phyloP scores from a whole-genome alignment of 2,329 filamentous ascomycete genomes.

The Venturia oleaginea region DNA sequence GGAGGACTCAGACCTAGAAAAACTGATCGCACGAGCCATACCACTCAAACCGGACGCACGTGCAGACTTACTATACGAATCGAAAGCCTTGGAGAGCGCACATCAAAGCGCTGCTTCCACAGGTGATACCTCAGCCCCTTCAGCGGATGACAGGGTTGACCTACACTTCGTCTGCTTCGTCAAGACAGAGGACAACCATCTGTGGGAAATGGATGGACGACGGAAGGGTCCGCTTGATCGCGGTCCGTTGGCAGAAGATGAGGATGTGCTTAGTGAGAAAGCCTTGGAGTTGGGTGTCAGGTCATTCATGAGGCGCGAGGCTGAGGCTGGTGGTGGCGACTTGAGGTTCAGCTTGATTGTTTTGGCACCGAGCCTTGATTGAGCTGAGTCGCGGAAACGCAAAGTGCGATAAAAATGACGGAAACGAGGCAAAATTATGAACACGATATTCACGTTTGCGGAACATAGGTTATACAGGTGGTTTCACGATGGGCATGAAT shows the following conservation, averaged over 20 bases:
- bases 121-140: conserved; percentile 72
- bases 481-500: conserved; percentile 1
- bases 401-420: neutral
- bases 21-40: conserved; percentile 60
- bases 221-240: conserved; percentile 65
- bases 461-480: neutral
- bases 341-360: conserved; percentile 56
- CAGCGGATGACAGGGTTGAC: conserved; percentile 73
- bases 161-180: conserved; percentile 95
- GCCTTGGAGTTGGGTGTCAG: conserved; percentile 63
- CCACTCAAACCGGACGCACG: conserved; percentile 58
- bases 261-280: conserved; percentile 53
- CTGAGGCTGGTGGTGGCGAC: conserved; percentile 45
- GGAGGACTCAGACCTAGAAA: conserved; percentile 49
- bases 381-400: conserved; percentile 20
- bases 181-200: conserved; percentile 56
- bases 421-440: neutral
- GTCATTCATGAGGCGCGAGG: conserved; percentile 50
- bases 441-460: neutral
- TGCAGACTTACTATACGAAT: conserved; percentile 67
- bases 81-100: conserved; percentile 63
- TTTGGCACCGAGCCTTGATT: conserved; percentile 48
- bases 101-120: conserved; percentile 67
- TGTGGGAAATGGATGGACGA: conserved; percentile 75
- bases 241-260: conserved; percentile 31